A percentile compares a stretch with the other conserved stretches of the same genome.
Conservation (phyloP, 345 rosid species). For the Angophora floribunda region DNA sequence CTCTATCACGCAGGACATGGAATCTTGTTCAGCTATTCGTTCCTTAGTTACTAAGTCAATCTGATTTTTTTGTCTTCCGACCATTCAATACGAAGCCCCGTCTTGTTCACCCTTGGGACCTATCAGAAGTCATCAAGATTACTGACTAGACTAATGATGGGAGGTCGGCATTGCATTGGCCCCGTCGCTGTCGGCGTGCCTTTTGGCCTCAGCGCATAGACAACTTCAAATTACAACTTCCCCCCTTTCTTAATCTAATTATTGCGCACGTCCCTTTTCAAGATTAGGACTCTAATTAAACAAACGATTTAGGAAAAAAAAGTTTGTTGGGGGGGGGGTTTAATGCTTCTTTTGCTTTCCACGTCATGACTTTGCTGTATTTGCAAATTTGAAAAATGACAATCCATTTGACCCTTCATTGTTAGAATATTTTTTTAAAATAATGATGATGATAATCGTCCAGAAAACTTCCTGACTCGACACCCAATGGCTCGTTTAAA, state of each 20-base stretch:
- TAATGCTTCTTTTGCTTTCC: neutral
- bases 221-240: neutral
- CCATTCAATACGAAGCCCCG: neutral
- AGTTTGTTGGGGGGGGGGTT: too few species aligned
- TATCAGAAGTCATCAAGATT: neutral
- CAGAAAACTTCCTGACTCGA: neutral
- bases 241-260: neutral
- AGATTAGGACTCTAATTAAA: neutral
- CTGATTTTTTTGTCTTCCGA: neutral
- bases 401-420: neutral
- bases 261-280: neutral
- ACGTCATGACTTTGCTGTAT: neutral
- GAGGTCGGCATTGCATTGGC: neutral
- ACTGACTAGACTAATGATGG: neutral
- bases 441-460: neutral
- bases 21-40: neutral
- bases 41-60: neutral
- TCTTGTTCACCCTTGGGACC: neutral
- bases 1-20: too few species aligned
- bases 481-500: neutral
- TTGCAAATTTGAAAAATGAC: neutral
- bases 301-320: neutral
- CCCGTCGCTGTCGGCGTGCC: neutral
- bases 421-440: neutral
- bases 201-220: neutral